Base-by-base conservation (phyloP, 768 basidiomycete species). In the Macrolepiota albuminosa region DNA sequence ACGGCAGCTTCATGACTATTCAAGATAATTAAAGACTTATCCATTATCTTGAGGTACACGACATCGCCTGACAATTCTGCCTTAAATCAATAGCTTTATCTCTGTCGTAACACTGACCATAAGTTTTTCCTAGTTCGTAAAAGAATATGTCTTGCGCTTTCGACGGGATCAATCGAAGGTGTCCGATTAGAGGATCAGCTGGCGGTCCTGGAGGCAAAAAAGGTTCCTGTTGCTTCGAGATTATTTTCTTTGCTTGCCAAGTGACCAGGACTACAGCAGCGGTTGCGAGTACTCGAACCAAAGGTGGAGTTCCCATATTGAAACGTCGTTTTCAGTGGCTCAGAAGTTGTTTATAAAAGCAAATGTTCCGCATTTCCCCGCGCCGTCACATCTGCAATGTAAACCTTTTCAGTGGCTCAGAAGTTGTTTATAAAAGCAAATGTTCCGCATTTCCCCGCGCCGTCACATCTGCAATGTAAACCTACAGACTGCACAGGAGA, bases 151-250 rank as follows among this genome's bases (percentile, higher is more conserved):
- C 67, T 48, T 66, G 64, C 43, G 69, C 63, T n/a, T 64, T 59
- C 1, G 67, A 33, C 13, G 75, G 76, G n/a, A 78, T 70, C 10
- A 69, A 58, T 7, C 73, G 69, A 18, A 73, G 61, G 58, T 78
- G 74, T 9, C 76, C 76, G 14, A 78, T 67, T 50, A 78, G 42
- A 4, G 73, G 72, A 55, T 78, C 73, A 9, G 69, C 66, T 7
- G 74, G 75, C 2, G 74, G 76, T 26, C 76, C 69, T 14, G 75
- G 76, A 7, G 76, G 74, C 3, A 66, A 18, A 18, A 8, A 39
- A 7, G 40, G 56, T 16, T 16, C 7, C n/a, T 29, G 55, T 46
- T 50, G 46, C 31, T 45, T 59, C 2, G 58, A 57, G 6, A 56
- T 6, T 45, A 36, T 26, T 56, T 2, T 47, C 42, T 39, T 56